Evolutionary conservation across 805 yeast genomes (phyloP).

Genomic region (Lachancea quebecensis): DNA sequence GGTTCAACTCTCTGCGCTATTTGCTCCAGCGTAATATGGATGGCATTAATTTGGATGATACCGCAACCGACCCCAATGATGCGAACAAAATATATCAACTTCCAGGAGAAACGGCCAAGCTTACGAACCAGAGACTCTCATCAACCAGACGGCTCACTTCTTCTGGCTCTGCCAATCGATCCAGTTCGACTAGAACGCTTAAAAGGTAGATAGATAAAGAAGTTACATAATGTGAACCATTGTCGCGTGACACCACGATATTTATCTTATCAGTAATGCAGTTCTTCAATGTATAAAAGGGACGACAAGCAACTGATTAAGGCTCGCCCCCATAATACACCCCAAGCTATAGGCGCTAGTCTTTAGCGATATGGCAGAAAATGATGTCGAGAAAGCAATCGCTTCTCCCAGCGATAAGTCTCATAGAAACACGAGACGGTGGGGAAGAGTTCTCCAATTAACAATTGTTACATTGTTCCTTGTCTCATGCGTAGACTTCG

Average conservation of each 20-base stretch:
- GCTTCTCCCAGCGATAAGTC: no score
- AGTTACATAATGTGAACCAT: neutral
- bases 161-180: neutral
- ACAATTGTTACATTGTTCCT: no score
- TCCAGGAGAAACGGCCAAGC: slow-evolving; percentile 18
- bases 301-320: neutral
- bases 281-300: neutral
- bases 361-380: no score
- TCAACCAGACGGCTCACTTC: slow-evolving; percentile 12
- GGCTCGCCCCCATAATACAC: no score
- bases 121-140: slow-evolving; percentile 14
- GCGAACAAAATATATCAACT: slow-evolving; percentile 27
- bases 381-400: no score
- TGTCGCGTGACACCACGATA: neutral
- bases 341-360: no score
- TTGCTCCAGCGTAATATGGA: slow-evolving; percentile 59
- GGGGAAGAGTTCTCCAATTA: no score
- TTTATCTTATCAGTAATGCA: neutral
- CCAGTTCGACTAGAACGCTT: slow-evolving; percentile 1
- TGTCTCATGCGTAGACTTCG: no score
- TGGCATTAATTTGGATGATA: slow-evolving; percentile 45
- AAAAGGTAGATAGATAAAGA: neutral
- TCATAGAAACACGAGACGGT: no score
- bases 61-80: slow-evolving; percentile 31
- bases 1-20: slow-evolving; percentile 81